Evolutionary conservation across 495 filamentous ascomycete genomes (phyloP), one percentile per base, ranked within the genome.

Genomic region (Daldinia bambusicola): DNA sequence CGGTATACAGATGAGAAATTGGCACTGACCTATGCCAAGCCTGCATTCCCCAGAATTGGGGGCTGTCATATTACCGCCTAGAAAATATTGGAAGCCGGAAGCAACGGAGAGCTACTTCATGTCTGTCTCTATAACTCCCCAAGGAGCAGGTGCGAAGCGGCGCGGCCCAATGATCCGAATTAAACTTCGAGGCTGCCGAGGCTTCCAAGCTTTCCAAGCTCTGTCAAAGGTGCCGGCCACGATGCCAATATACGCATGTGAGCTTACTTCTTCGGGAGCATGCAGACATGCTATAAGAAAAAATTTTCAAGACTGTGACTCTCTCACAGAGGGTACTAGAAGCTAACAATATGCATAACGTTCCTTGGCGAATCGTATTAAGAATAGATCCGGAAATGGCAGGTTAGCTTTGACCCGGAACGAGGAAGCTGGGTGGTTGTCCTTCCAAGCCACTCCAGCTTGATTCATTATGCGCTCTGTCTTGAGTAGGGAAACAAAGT

Each of bases 31-130:
- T 10, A 7, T 45, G 71, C 58, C 70, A 69, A 69, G 70, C 41
- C 53, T 50, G 34, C 26, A 30, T 74, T 66, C 66, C 71, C 70
- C 70, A 66, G 70, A 70, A 56, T 64, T 67, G 58, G 58, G 48
- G 45, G 45, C 57, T 56, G 13, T 22, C 50, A 30, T 52, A 52
- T 30, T 62, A 43, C 60, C 64, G 64, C 32, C 60, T 59, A 66
- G 61, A 69, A 51, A 73, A 62, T 26, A 51, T 62, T 60, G 53
- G 52, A 61, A 63, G 45, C 41, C 66, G 65, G 70, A 52, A 60
- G 41, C 22, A 43, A 57, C 70, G 70, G 70, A n/a, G 66, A 73
- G 61, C 66, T 70, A 70, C 56, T 48, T 53, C 68, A 18, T 37
- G 48, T 41, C 52, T 43, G 40, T 61, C 51, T 43, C 32, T 59